A percentile compares a stretch with the other conserved stretches of the same genome.
These are phyloP conservation scores for Crucihimalaya himalaica DNA, from an alignment of 345 rosid genomes.

Conservation along the genomic window DNA sequence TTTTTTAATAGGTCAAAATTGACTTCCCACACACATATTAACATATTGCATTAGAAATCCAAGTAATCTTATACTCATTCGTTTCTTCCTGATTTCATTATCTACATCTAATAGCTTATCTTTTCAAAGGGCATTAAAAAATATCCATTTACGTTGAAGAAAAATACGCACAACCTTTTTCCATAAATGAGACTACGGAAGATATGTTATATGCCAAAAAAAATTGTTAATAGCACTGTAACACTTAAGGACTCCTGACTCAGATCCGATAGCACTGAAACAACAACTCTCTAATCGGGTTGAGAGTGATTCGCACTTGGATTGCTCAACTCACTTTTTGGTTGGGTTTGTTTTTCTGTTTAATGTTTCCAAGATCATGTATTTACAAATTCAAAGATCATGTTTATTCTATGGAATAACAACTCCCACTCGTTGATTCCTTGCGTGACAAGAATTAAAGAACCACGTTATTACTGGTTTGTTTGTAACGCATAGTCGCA, in stretches of 20 bases:
- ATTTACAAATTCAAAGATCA: not conserved
- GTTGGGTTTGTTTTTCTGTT: not conserved
- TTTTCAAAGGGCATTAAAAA: not conserved
- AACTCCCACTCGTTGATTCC: not conserved
- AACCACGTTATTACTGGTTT: not conserved
- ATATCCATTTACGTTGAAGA: not conserved
- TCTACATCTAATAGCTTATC: not conserved
- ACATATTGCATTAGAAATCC: not conserved
- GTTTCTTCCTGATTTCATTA: not conserved
- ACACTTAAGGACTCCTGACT: too few relatives aligned
- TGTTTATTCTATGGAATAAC: not conserved
- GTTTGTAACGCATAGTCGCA: not conserved
- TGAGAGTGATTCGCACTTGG: not conserved
- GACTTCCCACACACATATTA: constrained; percentile 6
- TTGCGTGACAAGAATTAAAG: not conserved
- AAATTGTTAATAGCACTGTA: too few relatives aligned
- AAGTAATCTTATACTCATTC: not conserved
- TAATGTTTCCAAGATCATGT: not conserved
- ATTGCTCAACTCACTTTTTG: not conserved
- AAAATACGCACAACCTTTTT: not conserved
- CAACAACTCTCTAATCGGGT: not conserved
- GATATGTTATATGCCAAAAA: not conserved
- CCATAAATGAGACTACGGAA: not conserved
- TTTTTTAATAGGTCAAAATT: not conserved
- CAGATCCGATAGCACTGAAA: too few relatives aligned